Conservation (phyloP, 1,139 yeast genomes). For the Diutina catenulata region DNA sequence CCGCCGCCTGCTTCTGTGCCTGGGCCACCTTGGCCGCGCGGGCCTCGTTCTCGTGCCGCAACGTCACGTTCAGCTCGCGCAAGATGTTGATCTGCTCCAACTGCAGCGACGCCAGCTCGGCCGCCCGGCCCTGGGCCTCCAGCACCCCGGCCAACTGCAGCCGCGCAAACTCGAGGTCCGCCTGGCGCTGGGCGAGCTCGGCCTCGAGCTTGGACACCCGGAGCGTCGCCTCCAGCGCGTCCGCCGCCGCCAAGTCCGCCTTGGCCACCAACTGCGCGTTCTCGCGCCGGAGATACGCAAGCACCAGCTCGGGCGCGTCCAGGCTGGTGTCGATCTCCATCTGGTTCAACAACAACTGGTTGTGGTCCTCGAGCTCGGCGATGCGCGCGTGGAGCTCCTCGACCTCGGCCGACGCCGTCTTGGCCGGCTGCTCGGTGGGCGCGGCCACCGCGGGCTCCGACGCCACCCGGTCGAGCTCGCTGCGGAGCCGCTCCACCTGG, state of each 20-base stretch:
- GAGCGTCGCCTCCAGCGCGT: slow-evolving; percentile 11
- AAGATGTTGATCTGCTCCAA: slow-evolving; percentile 58
- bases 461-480: background rate
- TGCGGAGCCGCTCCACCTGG: slow-evolving; percentile 1
- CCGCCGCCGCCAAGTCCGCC: slow-evolving; percentile 36
- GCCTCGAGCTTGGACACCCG: background rate
- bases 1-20: slow-evolving; percentile 16
- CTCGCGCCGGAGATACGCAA: slow-evolving; percentile 59
- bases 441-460: no score
- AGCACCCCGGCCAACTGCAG: background rate
- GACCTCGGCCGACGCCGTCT: background rate
- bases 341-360: slow-evolving; percentile 2
- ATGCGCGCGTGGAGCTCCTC: background rate
- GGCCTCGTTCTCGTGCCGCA: slow-evolving; percentile 41
- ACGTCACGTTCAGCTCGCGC: slow-evolving; percentile 60
- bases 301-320: slow-evolving; percentile 16
- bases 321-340: slow-evolving; percentile 6
- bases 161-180: background rate
- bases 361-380: background rate
- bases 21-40: slow-evolving; percentile 17
- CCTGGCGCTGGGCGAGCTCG: background rate
- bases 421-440: background rate
- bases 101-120: slow-evolving; percentile 37
- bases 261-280: slow-evolving; percentile 63
- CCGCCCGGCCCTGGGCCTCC: slow-evolving; percentile 21